Evolutionary conservation across 371 early-diverging fungal species (phyloP).

Genomic region (Phascolomyces articulosus): DNA sequence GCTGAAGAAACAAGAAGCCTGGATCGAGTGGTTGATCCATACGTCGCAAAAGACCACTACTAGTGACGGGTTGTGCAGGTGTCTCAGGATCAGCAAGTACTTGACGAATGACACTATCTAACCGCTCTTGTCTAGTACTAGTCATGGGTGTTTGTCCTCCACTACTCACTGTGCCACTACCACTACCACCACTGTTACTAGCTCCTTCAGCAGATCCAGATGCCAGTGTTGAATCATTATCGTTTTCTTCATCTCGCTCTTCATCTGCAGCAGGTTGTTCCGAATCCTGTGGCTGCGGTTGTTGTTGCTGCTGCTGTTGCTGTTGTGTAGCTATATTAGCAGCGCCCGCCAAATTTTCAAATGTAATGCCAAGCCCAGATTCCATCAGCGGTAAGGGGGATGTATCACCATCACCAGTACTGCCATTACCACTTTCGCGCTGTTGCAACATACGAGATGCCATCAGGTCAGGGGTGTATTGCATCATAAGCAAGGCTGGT

Average conservation of each 20-base stretch:
- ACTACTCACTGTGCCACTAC: background rate
- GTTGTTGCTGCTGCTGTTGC: background rate
- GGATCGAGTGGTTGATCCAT: constrained; percentile 63
- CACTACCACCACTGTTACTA: background rate
- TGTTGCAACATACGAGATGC: constrained; percentile 16
- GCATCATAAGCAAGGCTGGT: constrained; percentile 66
- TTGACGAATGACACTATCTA: constrained; percentile 15
- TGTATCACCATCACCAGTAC: background rate
- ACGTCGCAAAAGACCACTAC: constrained; percentile 29
- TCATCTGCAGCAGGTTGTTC: background rate
- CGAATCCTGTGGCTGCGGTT: constrained; percentile 6
- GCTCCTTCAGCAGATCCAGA: constrained; percentile 1
- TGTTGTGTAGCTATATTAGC: background rate
- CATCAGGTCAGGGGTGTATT: constrained; percentile 52
- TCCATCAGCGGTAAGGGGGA: constrained; percentile 15
- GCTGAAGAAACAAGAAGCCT: constrained; percentile 64
- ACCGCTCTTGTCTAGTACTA: background rate
- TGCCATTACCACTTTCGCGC: background rate
- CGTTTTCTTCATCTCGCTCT: constrained; percentile 9
- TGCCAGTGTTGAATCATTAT: constrained; percentile 5
- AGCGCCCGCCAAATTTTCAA: constrained; percentile 5
- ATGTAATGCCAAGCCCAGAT: constrained; percentile 25
- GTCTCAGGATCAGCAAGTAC: constrained; percentile 32
- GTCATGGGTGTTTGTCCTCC: background rate
- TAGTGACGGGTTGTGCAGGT: background rate